A percentile compares a stretch with the other conserved stretches of the same genome.
These are phyloP conservation scores for Botrytis tulipae DNA, from an alignment of 2,329 filamentous ascomycete species.

Conservation along the genomic window DNA sequence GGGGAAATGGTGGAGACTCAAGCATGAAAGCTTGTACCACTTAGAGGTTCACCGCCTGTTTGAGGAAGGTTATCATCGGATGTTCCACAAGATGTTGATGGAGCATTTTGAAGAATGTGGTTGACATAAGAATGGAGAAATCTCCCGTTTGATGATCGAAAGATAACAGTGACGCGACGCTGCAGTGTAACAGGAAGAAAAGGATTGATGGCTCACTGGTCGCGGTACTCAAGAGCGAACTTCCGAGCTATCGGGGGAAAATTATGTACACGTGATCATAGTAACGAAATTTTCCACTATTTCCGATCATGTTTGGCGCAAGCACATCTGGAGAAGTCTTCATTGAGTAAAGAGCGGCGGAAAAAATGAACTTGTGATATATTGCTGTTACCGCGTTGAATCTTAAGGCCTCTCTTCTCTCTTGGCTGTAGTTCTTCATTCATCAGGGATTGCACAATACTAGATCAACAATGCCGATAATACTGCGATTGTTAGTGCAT, in stretches of 20 bases:
- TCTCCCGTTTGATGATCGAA: neutral
- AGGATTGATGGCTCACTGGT: neutral
- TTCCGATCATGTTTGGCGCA: neutral
- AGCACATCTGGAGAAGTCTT: neutral
- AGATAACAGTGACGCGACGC: neutral
- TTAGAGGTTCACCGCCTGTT: slow-evolving; percentile 14
- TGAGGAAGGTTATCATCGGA: neutral
- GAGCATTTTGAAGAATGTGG: neutral
- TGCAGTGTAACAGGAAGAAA: neutral
- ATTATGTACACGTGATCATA: neutral
- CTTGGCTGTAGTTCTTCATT: neutral
- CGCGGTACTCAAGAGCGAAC: neutral
- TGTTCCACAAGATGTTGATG: neutral
- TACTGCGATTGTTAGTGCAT: neutral
- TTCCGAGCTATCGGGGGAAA: neutral
- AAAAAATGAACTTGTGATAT: neutral
- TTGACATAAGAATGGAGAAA: neutral
- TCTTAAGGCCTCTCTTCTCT: neutral
- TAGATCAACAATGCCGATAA: neutral
- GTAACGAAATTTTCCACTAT: neutral
- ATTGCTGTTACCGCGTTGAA: neutral
- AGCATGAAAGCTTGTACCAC: slow-evolving; percentile 1
- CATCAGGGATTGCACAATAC: neutral
- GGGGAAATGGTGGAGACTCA: slow-evolving; percentile 18
- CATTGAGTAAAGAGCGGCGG: neutral